Base-by-base conservation (phyloP, 345 rosid genomes). In the Erucastrum elatum region DNA sequence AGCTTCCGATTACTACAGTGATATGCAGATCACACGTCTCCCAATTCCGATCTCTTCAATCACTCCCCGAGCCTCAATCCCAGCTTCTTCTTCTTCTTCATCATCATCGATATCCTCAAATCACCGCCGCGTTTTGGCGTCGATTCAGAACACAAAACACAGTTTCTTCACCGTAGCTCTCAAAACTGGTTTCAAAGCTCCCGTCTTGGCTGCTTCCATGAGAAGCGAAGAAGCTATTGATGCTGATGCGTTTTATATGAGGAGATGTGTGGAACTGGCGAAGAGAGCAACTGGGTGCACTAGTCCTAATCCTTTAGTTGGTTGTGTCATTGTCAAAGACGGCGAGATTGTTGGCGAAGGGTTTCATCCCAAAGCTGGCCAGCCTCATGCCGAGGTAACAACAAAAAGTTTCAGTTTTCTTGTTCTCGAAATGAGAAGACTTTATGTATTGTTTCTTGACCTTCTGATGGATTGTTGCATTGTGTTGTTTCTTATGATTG, bases 251-350 rank as follows among this genome's bases (percentile, higher is more conserved):
- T 89, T 84, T 83, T 93, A 93, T 68, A 89, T 91, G 59, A 88
- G 92, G 87, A 87, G 82, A 65, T 87, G 88, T 41, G 94, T 95
- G 75, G 94, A 93, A 81, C 29, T 95, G 21, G 97, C 99, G 5
- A 88, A 86, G 82, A 91, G 65, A 80, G 97, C 88, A 56, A 81
- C 82, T 81, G 97, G 99, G 17, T 76, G 79, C 64, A 93, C 99
- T 2, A 95, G 97, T 81, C 98, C 98, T 75, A 90, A 95, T 80
- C 99, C 99, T 8, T 79, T 95, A 96, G 98, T 90, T 41, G 98
- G 98, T 13, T 94, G 98, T 77, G 91, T 95, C 17, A 89, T 95
- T 64, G 96, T 95, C 35, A 90, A 90, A 81, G 93, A 95, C 53
- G 96, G 96, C 0, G 55, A 85, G 68, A 81, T 95, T 79, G 98